Evolutionary conservation across 2,329 filamentous ascomycete genomes (phyloP).

Genomic region (Pyrenochaeta sp.): DNA sequence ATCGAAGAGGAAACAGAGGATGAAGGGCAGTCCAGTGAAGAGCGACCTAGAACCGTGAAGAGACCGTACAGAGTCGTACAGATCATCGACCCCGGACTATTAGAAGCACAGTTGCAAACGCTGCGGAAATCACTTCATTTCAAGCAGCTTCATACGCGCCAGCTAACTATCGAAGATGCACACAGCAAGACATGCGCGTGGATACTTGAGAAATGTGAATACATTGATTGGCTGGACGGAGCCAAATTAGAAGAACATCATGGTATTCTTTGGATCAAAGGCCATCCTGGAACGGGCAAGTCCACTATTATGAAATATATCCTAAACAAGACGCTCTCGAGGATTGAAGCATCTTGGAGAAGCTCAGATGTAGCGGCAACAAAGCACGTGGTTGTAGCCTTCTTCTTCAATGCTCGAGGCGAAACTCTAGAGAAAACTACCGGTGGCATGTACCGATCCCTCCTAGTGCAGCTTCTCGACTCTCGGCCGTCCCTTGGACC

Average conservation of each 20-base stretch:
- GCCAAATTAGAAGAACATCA: slow-evolving; percentile 21
- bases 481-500: not conserved
- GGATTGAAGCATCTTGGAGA: not conserved
- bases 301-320: slow-evolving; percentile 51
- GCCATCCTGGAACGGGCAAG: slow-evolving; percentile 42
- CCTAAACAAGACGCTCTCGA: slow-evolving; percentile 4
- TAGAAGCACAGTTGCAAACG: no score
- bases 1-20: no score
- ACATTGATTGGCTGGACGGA: not conserved
- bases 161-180: not conserved
- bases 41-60: no score
- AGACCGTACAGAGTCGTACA: no score
- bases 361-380: no score
- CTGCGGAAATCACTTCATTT: no score
- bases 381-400: not conserved
- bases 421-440: slow-evolving; percentile 14
- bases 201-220: not conserved
- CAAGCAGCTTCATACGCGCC: no score
- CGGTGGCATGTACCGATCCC: slow-evolving; percentile 20
- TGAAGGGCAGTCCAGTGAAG: no score
- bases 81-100: no score
- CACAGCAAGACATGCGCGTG: not conserved
- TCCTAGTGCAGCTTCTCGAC: slow-evolving; percentile 20
- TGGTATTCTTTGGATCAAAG: slow-evolving; percentile 57
- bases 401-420: slow-evolving; percentile 27